Base-by-base conservation (phyloP, 805 yeast genomes). In the Sugiyamaella qingdaonensis region DNA sequence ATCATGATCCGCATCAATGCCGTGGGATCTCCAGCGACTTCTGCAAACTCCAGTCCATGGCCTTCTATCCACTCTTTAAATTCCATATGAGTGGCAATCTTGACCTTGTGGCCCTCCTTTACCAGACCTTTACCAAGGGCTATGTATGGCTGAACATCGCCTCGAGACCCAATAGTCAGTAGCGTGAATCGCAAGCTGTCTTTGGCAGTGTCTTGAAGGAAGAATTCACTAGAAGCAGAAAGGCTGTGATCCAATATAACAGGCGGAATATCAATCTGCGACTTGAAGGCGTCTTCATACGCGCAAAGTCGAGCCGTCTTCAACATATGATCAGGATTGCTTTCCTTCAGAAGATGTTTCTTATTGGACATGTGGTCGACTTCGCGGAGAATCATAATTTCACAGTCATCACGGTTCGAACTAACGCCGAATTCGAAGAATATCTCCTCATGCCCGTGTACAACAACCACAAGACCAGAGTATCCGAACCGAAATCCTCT, bases 101-200 rank as follows among this genome's bases (percentile, higher is more conserved):
- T 82, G 1, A 88, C 95, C 16, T 69, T 68, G 64, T 92, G 97
- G 0, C 97, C 97, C 60, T 92, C 97, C 21, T 72, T 74, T 46
- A 81, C 68, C 42, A 92, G 73, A 0, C 91, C 96, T 59, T 82
- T 81, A 0, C 88, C 94, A n/a, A 92, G 70, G 0, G 97, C 92
- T 59, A 92, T 86, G 66, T 90, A 92, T 0, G 98, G 98, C 69
- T 92, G 98, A 5, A 92, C 97, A 69, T 92, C 98, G 33, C 98
- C 98, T 54, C 98, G 77, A 0, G 97, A 89, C 0, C 98, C 98
- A 61, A 92, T 92, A 0, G 97, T 92, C 54, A 92, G 69, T 41
- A 45, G 18, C 39, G 53, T 32, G 46, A 48, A 52, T 13, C 51
- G 46, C 13, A 47, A 46, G 35, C 39, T 44, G 37, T 51, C 46